Evolutionary conservation across 2,329 filamentous ascomycete species (phyloP).

Genomic region (Cytospora chrysosperma): DNA sequence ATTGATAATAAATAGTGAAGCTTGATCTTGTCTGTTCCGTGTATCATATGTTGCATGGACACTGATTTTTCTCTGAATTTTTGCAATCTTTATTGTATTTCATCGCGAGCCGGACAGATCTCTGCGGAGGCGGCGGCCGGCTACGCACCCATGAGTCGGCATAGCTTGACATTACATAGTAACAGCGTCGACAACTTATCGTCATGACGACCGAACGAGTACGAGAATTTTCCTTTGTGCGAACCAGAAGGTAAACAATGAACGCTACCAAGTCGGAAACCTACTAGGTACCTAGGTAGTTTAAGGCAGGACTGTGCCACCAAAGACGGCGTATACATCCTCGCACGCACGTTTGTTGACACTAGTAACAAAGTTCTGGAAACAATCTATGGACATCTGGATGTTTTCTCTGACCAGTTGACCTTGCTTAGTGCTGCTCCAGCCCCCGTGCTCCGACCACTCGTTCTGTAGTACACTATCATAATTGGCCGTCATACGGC

Average conservation of each 20-base stretch:
- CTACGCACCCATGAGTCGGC: background rate
- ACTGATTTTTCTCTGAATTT: too few species aligned
- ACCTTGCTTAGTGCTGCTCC: too few species aligned
- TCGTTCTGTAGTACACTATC: background rate
- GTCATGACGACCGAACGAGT: background rate
- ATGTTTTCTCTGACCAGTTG: background rate
- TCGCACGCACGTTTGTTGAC: background rate
- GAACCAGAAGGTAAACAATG: background rate
- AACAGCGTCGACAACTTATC: background rate
- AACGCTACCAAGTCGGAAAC: background rate
- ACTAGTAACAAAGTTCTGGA: background rate
- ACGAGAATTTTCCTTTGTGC: background rate
- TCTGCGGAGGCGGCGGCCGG: too few species aligned
- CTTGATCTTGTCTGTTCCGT: background rate
- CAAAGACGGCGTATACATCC: background rate
- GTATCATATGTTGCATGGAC: background rate
- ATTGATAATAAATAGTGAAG: background rate
- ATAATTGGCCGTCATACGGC: too few species aligned
- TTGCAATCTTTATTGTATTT: background rate
- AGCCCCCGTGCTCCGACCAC: background rate
- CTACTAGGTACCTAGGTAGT: background rate
- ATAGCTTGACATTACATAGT: background rate
- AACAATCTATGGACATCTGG: background rate
- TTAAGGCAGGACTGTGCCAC: background rate
- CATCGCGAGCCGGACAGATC: background rate